Evolutionary conservation across 495 filamentous ascomycete genomes (phyloP).

Genomic region (Barbatosphaeria neglecta): DNA sequence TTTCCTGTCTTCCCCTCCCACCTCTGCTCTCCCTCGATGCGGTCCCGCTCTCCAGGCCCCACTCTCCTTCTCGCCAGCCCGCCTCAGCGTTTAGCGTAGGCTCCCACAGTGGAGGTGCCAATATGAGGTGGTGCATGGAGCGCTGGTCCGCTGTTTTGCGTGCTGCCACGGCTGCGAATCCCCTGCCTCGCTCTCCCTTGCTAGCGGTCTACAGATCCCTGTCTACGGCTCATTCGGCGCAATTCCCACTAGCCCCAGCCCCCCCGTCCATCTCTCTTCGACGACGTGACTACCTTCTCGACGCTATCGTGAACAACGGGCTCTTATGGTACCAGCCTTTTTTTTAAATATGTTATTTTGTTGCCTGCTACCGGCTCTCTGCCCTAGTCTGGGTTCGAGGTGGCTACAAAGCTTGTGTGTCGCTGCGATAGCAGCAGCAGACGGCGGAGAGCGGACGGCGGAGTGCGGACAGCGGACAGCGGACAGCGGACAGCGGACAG

Average conservation of each 20-base stretch:
- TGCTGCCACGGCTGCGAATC: not conserved
- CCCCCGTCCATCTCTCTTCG: not conserved
- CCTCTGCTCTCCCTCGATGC: too few species aligned
- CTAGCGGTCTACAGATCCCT: slow-evolving; percentile 22
- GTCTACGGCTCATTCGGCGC: slow-evolving; percentile 40
- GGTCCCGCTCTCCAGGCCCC: not conserved
- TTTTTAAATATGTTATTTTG: too few species aligned
- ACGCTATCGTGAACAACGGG: not conserved
- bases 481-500: too few species aligned
- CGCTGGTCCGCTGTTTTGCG: not conserved
- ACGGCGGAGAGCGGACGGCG: too few species aligned
- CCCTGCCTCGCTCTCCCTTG: not conserved
- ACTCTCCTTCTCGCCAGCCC: not conserved
- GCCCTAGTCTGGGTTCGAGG: not conserved
- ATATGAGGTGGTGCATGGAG: too few species aligned
- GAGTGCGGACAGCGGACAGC: too few species aligned
- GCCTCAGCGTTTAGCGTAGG: not conserved
- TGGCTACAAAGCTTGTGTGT: too few species aligned
- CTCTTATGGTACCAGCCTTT: slow-evolving; percentile 1
- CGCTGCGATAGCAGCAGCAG: too few species aligned
- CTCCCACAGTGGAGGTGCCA: not conserved
- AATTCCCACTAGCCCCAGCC: slow-evolving; percentile 21
- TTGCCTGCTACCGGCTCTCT: not conserved
- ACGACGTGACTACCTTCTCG: not conserved
- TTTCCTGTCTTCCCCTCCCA: too few species aligned